Conservation (phyloP, 2,329 filamentous ascomycete species). For the Cladosporium sp. region DNA sequence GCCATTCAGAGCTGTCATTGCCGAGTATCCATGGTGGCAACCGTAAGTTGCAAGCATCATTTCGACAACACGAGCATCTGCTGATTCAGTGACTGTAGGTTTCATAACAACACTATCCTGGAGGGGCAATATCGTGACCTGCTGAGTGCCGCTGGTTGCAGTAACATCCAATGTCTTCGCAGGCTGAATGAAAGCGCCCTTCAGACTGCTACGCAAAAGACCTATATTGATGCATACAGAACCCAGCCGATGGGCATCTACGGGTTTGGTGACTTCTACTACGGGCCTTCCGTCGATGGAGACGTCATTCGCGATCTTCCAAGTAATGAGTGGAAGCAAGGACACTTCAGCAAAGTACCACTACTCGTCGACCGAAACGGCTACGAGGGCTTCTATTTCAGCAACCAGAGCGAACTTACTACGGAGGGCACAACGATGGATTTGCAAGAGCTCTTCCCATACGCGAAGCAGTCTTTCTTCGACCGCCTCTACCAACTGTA, state of each 20-base stretch:
- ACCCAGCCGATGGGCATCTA: not conserved
- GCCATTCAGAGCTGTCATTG: conserved; percentile 39
- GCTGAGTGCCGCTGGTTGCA: conserved; percentile 22
- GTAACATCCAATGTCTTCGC: conserved; percentile 25
- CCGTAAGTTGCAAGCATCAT: conserved; percentile 10
- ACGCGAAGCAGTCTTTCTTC: conserved; percentile 31
- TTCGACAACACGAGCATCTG: not conserved
- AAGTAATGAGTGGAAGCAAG: conserved; percentile 27
- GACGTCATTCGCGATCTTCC: conserved; percentile 33
- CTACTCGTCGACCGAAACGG: conserved; percentile 32
- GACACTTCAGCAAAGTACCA: conserved; percentile 32
- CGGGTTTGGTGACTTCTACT: conserved; percentile 41
- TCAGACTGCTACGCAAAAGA: conserved; percentile 3
- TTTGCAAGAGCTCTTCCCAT: conserved; percentile 29
- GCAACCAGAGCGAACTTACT: conserved; percentile 25
- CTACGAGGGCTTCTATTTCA: conserved; percentile 33
- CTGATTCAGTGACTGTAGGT: not conserved
- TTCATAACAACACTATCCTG: conserved; percentile 22
- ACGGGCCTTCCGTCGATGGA: conserved; percentile 36
- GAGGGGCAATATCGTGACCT: conserved; percentile 25
- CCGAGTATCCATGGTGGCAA: conserved; percentile 34
- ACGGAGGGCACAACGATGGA: conserved; percentile 27
- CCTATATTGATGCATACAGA: not conserved
- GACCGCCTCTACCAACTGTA: conserved; percentile 37
- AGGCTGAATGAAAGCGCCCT: conserved; percentile 6